Conservation (phyloP, 2,329 filamentous ascomycete genomes). For the Trichoderma oligosporum region DNA sequence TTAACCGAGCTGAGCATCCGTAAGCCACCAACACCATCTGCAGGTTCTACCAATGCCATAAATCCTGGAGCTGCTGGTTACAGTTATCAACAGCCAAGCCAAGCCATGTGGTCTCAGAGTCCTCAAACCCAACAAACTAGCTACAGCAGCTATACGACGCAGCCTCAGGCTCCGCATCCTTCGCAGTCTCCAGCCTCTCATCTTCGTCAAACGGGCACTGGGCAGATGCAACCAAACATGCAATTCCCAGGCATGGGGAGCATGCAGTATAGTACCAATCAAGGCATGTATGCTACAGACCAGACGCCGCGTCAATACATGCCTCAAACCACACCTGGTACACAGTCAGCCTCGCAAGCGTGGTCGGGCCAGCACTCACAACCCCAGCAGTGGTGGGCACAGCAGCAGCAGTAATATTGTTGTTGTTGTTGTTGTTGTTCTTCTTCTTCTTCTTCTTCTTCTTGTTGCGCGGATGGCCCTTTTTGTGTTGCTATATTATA, state of each 20-base stretch:
- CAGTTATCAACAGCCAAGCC: constrained; percentile 60
- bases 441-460: too few relatives aligned
- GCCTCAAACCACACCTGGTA: constrained; percentile 55
- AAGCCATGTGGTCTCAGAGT: constrained; percentile 62
- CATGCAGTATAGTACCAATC: constrained; percentile 54
- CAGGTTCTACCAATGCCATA: constrained; percentile 51
- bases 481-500: too few relatives aligned
- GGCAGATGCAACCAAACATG: constrained; percentile 56
- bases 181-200: constrained; percentile 58
- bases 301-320: constrained; percentile 65
- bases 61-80: constrained; percentile 53
- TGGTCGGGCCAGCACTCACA: constrained; percentile 61
- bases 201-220: constrained; percentile 53
- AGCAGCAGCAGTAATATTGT: constrained; percentile 45
- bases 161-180: constrained; percentile 49
- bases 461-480: too few relatives aligned
- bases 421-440: constrained; percentile 23
- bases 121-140: constrained; percentile 58
- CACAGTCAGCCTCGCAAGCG: constrained; percentile 48
- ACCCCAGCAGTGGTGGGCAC: constrained; percentile 55
- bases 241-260: constrained; percentile 62
- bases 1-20: constrained; percentile 56
- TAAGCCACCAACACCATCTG: constrained; percentile 60
- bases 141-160: constrained; percentile 52
- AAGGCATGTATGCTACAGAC: constrained; percentile 58